These are phyloP conservation scores for Aegilops tauschii DNA, from an alignment of 176 grass and related monocot species.

Conservation along the genomic window DNA sequence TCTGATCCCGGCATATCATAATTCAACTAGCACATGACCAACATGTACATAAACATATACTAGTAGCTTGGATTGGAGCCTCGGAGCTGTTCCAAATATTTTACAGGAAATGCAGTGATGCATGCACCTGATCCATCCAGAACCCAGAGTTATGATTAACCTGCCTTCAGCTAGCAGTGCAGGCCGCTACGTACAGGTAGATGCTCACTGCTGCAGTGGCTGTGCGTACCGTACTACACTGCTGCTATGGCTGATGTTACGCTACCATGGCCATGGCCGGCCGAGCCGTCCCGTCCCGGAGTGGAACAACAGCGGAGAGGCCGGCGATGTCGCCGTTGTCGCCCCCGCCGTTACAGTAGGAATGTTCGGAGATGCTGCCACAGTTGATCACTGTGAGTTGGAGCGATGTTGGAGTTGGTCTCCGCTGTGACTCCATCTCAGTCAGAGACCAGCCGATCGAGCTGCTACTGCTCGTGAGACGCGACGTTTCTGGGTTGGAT, in stretches of 20 bases:
- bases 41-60: no score
- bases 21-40: background rate
- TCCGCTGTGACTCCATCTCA: background rate
- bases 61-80: no score
- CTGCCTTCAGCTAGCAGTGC: no score
- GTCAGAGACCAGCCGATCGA: background rate
- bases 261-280: background rate
- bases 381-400: background rate
- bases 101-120: no score
- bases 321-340: background rate
- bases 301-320: background rate
- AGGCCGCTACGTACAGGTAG: no score
- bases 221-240: no score
- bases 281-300: conserved; percentile 13
- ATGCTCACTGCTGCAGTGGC: no score
- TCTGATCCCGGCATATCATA: no score
- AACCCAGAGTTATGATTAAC: no score
- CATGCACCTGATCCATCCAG: no score
- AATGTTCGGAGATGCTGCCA: background rate
- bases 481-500: no score
- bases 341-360: background rate
- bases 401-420: background rate
- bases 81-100: no score
- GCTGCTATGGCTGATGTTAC: background rate
- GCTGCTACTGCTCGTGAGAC: background rate